These are phyloP conservation scores for Aureobasidium uvarum DNA, from an alignment of 2,329 filamentous ascomycete species.

Conservation along the genomic window DNA sequence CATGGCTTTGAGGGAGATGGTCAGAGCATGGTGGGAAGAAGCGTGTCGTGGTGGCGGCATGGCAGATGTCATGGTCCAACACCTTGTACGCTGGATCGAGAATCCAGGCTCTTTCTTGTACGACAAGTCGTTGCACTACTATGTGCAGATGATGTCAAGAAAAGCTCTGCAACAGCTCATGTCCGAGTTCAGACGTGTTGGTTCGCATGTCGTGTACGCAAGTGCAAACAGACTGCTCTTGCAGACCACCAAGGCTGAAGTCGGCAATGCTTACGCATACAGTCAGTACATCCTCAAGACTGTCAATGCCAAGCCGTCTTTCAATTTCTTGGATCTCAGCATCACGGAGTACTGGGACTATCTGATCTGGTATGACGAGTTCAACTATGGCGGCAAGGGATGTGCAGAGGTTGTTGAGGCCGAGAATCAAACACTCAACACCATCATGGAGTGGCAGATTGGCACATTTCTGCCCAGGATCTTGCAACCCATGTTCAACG, in stretches of 20 bases:
- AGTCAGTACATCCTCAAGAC: slow-evolving; percentile 97
- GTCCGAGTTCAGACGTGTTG: slow-evolving; percentile 92
- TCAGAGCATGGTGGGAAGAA: slow-evolving; percentile 97
- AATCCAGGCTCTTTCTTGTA: slow-evolving; percentile 92
- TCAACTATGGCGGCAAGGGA: slow-evolving; percentile 96
- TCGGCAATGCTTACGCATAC: slow-evolving; percentile 95
- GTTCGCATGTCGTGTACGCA: slow-evolving; percentile 94
- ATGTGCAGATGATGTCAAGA: slow-evolving; percentile 97
- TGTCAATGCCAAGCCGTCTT: slow-evolving; percentile 90
- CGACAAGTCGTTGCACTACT: slow-evolving; percentile 90
- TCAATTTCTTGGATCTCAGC: slow-evolving; percentile 95
- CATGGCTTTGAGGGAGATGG: slow-evolving; percentile 91
- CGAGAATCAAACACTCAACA: slow-evolving; percentile 79
- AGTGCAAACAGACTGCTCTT: slow-evolving; percentile 84
- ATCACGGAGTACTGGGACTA: slow-evolving; percentile 99
- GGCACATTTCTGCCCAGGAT: slow-evolving; percentile 78
- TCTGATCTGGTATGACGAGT: slow-evolving; percentile 97
- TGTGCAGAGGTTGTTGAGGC: slow-evolving; percentile 74
- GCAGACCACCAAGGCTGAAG: slow-evolving; percentile 94
- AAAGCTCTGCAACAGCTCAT: slow-evolving; percentile 97
- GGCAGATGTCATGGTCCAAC: slow-evolving; percentile 97
- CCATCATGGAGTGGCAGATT: slow-evolving; percentile 98
- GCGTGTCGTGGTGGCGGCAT: slow-evolving; percentile 71
- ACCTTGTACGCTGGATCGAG: slow-evolving; percentile 96
- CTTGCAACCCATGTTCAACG: slow-evolving; percentile 80